Evolutionary conservation across 2,329 filamentous ascomycete genomes (phyloP).

Genomic region (Ophiocordyceps unilateralis): DNA sequence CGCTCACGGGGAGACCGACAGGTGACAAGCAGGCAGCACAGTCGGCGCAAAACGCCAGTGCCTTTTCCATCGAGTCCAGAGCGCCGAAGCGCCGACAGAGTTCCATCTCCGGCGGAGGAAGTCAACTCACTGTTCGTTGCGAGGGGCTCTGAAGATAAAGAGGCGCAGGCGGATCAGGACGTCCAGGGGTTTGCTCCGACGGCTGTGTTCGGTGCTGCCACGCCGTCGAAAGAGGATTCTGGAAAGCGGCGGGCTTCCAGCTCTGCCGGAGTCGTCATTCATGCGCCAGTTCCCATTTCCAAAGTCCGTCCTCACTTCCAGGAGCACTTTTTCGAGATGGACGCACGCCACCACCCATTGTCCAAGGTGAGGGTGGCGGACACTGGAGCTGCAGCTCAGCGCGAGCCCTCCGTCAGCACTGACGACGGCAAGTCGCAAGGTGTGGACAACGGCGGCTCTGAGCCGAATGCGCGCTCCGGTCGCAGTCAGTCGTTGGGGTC

Average conservation of each 20-base stretch:
- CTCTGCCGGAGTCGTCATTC: neutral
- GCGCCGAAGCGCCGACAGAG: neutral
- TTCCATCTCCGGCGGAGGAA: neutral
- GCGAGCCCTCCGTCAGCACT: neutral
- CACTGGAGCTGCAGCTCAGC: neutral
- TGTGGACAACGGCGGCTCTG: neutral
- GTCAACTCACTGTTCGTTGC: neutral
- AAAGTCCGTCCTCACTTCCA: constrained; percentile 8
- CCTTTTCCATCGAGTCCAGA: neutral
- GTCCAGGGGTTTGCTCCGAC: neutral
- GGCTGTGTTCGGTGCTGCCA: neutral
- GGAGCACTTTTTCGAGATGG: constrained; percentile 2
- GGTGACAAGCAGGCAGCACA: neutral
- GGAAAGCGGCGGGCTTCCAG: neutral
- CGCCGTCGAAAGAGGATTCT: neutral
- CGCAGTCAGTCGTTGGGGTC: constrained; percentile 11
- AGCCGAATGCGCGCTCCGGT: constrained; percentile 2
- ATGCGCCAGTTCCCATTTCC: constrained; percentile 5
- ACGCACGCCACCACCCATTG: neutral
- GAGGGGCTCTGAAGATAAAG: neutral
- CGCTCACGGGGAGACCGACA: neutral
- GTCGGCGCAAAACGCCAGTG: neutral
- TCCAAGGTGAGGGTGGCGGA: neutral
- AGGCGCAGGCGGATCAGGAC: neutral
- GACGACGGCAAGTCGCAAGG: too few relatives aligned